A percentile compares a stretch with the other conserved stretches of the same genome.
These are phyloP conservation scores for Geosmithia morbida DNA, from an alignment of 2,329 filamentous ascomycete species.

Conservation along the genomic window DNA sequence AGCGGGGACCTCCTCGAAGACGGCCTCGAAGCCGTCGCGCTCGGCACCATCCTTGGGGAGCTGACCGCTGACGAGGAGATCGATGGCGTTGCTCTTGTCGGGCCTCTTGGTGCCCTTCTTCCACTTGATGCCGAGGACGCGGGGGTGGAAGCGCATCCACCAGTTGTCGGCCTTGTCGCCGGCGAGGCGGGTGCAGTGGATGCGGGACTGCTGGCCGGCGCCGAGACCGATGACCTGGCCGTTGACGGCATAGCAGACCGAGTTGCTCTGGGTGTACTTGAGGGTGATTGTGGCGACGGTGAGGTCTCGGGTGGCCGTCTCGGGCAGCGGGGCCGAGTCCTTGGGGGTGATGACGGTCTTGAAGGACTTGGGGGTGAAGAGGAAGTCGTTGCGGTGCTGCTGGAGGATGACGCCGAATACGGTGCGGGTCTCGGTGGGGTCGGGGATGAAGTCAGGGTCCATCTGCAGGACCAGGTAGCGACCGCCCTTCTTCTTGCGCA, in stretches of 20 bases:
- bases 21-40: slow-evolving; percentile 70
- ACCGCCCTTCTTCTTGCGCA: slow-evolving; percentile 96
- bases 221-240: slow-evolving; percentile 90
- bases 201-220: slow-evolving; percentile 92
- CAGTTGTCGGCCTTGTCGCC: slow-evolving; percentile 99
- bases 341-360: slow-evolving; percentile 76
- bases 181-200: slow-evolving; percentile 94
- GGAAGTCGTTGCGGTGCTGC: slow-evolving; percentile 86
- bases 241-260: slow-evolving; percentile 90
- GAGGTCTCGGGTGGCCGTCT: slow-evolving; percentile 74
- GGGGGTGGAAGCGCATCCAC: slow-evolving; percentile 97
- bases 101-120: slow-evolving; percentile 94
- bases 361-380: slow-evolving; percentile 78
- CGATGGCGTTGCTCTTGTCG: slow-evolving; percentile 97
- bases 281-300: slow-evolving; percentile 92
- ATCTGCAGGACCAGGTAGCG: slow-evolving; percentile 95
- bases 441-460: slow-evolving; percentile 72
- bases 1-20: slow-evolving; percentile 79
- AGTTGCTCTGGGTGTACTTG: slow-evolving; percentile 99
- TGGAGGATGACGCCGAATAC: slow-evolving; percentile 81
- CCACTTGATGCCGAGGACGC: slow-evolving; percentile 80
- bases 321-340: slow-evolving; percentile 56
- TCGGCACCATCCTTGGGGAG: slow-evolving; percentile 74
- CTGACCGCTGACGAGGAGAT: slow-evolving; percentile 82
- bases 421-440: slow-evolving; percentile 68